These are phyloP conservation scores for Cardamine resedifolia DNA, from an alignment of 345 rosid genomes.

Conservation along the genomic window DNA sequence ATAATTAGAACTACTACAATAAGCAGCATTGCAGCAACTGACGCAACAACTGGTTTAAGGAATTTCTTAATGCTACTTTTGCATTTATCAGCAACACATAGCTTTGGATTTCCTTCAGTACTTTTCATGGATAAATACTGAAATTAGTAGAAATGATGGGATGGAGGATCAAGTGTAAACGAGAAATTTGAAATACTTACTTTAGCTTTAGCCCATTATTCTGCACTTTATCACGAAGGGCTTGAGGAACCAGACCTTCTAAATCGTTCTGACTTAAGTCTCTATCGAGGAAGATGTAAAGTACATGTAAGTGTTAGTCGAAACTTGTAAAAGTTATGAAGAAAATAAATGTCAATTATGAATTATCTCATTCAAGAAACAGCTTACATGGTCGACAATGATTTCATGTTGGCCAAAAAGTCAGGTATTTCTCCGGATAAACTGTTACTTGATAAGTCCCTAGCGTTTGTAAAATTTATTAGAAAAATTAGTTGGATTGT, in stretches of 20 bases:
- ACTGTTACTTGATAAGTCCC: neutral
- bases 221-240: constrained; percentile 17
- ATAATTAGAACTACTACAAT: constrained; percentile 8
- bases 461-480: neutral
- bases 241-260: constrained; percentile 38
- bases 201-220: constrained; percentile 14
- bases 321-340: too few species aligned
- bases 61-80: neutral
- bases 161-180: neutral
- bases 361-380: neutral
- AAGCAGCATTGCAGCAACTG: constrained; percentile 12
- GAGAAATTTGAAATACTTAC: neutral
- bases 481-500: too few species aligned
- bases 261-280: constrained; percentile 39
- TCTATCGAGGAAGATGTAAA: constrained; percentile 13
- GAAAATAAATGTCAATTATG: neutral
- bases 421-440: neutral
- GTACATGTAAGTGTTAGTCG: neutral
- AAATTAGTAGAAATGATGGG: neutral
- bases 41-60: constrained; percentile 24
- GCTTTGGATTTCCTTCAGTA: constrained; percentile 18
- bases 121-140: neutral
- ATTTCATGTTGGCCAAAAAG: neutral
- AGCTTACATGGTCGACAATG: neutral
- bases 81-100: constrained; percentile 22